phyloP scores from a whole-genome alignment of 768 basidiomycete genomes.

The Boletus edulis region DNA sequence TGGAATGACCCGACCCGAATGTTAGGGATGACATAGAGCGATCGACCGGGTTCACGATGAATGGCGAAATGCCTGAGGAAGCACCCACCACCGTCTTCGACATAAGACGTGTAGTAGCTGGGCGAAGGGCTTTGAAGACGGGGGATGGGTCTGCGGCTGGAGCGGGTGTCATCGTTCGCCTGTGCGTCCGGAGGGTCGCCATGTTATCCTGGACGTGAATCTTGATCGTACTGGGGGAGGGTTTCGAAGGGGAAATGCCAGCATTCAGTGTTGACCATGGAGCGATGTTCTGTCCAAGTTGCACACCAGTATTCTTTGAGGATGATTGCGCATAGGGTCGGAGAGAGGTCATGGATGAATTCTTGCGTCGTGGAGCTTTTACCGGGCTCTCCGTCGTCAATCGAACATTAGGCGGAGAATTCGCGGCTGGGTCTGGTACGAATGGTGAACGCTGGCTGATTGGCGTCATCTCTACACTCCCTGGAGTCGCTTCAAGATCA shows the following conservation, averaged over 20 bases:
- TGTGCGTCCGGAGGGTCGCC: slow-evolving; percentile 37
- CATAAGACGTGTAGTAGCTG: slow-evolving; percentile 36
- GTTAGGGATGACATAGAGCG: slow-evolving; percentile 34
- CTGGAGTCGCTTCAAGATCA: slow-evolving; percentile 78
- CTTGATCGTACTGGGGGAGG: slow-evolving; percentile 19
- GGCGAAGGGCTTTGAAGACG: slow-evolving; percentile 58
- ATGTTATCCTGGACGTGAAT: slow-evolving; percentile 27
- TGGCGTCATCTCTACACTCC: slow-evolving; percentile 48
- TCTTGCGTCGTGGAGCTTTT: slow-evolving; percentile 35
- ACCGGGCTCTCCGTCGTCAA: slow-evolving; percentile 35
- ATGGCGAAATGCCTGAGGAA: slow-evolving; percentile 26
- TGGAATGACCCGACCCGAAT: slow-evolving; percentile 36
- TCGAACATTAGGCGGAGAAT: slow-evolving; percentile 34
- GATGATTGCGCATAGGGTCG: slow-evolving; percentile 45
- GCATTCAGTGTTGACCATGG: slow-evolving; percentile 56
- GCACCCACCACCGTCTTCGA: slow-evolving; percentile 21
- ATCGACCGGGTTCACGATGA: slow-evolving; percentile 25
- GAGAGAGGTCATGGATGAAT: slow-evolving; percentile 46
- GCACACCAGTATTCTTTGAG: slow-evolving; percentile 18
- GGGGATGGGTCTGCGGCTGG: slow-evolving; percentile 57
- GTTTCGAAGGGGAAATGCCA: slow-evolving; percentile 38
- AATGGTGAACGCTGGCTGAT: slow-evolving; percentile 28
- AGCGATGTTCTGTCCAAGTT: slow-evolving; percentile 56
- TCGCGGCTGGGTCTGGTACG: slow-evolving; percentile 12
- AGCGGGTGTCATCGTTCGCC: slow-evolving; percentile 54